phyloP scores from a whole-genome alignment of 73 alveolate species.

The Paramecium tetraurelia region DNA sequence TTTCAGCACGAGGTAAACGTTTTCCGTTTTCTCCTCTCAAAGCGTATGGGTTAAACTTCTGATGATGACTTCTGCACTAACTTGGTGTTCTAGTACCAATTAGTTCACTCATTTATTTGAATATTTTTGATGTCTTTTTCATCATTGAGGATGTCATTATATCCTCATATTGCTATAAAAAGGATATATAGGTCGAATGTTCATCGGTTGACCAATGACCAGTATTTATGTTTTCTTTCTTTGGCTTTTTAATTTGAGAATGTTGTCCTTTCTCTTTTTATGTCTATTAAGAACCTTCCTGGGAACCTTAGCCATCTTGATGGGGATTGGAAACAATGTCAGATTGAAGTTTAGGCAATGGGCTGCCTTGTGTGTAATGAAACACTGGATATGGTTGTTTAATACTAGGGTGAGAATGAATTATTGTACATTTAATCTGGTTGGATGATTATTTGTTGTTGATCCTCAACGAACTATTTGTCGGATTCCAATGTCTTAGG shows the following conservation, averaged over 20 bases:
- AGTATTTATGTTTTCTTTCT: constrained; percentile 27
- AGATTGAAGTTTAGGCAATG: constrained; percentile 20
- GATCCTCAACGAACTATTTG: neutral
- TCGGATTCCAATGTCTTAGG: constrained; percentile 36
- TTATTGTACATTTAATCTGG: neutral
- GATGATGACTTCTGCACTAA: constrained; percentile 48
- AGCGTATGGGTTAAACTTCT: constrained; percentile 46
- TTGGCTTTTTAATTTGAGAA: constrained; percentile 7
- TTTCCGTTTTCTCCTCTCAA: constrained; percentile 45
- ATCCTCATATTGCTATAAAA: constrained; percentile 24
- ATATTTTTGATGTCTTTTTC: constrained; percentile 49
- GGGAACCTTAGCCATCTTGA: neutral
- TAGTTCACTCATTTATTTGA: constrained; percentile 47
- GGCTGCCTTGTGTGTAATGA: constrained; percentile 2
- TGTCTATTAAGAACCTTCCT: constrained; percentile 32
- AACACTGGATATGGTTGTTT: constrained; percentile 21
- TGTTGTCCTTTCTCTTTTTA: constrained; percentile 14
- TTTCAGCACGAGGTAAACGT: constrained; percentile 37
- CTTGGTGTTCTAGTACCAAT: constrained; percentile 50
- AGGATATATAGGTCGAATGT: constrained; percentile 11
- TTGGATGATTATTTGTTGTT: neutral
- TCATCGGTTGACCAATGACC: constrained; percentile 52
- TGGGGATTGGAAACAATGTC: neutral
- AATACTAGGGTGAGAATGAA: neutral
- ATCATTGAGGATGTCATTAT: constrained; percentile 50